Evolutionary conservation across 2,329 filamentous ascomycete genomes (phyloP).

Genomic region (Colletotrichum liaoningense): DNA sequence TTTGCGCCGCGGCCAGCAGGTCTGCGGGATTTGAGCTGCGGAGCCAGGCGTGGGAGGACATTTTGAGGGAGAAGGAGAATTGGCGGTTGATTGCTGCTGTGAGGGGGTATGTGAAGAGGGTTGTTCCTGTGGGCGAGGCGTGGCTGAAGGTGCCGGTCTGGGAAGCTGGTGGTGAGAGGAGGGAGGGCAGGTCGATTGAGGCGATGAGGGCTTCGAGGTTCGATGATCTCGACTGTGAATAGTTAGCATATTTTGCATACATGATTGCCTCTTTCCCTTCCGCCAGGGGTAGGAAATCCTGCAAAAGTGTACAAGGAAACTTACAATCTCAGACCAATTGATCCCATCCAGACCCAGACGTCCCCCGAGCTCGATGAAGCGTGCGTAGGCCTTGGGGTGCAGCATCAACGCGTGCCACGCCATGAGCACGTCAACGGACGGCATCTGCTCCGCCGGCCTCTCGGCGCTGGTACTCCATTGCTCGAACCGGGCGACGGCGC

Average conservation of each 20-base stretch:
- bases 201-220: not conserved
- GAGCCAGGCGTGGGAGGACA: conserved; percentile 52
- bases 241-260: not conserved
- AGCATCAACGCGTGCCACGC: conserved; percentile 51
- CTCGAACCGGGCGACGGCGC: conserved; percentile 42
- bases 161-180: not conserved
- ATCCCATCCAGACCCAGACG: conserved; percentile 18
- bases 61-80: conserved; percentile 52
- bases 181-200: conserved; percentile 4
- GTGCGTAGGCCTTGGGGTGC: conserved; percentile 42
- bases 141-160: conserved; percentile 33
- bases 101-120: conserved; percentile 38
- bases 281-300: no score
- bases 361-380: conserved; percentile 22
- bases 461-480: conserved; percentile 3
- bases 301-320: no score
- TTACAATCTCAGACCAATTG: conserved; percentile 27
- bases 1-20: conserved; percentile 45
- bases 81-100: conserved; percentile 50
- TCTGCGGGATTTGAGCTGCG: conserved; percentile 43
- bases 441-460: conserved; percentile 17
- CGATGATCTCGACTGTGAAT: not conserved
- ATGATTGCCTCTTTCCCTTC: no score
- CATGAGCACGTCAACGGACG: conserved; percentile 48
- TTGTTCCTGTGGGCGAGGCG: conserved; percentile 17